phyloP scores from a whole-genome alignment of 2,329 filamentous ascomycete genomes.

The Ophiostoma quercus region DNA sequence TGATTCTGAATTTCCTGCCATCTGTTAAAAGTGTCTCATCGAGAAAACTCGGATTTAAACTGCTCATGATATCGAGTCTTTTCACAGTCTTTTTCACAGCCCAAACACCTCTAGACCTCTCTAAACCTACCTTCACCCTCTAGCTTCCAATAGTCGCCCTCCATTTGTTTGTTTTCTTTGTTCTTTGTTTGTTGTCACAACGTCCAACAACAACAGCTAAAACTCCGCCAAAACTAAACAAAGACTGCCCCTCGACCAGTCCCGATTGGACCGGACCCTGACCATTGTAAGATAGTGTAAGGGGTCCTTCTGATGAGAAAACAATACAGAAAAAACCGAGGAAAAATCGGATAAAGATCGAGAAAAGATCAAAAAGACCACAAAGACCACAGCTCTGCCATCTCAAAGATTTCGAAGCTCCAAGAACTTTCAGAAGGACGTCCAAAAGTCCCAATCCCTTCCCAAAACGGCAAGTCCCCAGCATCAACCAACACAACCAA shows the following conservation, averaged over 20 bases:
- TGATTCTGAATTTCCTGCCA: background rate
- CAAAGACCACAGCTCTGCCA: background rate
- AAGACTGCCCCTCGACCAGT: constrained; percentile 2
- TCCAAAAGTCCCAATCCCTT: constrained; percentile 1
- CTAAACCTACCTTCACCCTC: background rate
- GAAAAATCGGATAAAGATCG: background rate
- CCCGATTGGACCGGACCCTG: constrained; percentile 9
- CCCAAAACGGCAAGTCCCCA: constrained; percentile 3
- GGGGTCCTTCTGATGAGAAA: background rate
- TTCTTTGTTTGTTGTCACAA: too few relatives aligned
- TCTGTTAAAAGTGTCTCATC: background rate
- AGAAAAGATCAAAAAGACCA: background rate
- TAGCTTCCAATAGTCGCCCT: background rate
- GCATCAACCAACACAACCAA: background rate
- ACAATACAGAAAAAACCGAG: background rate
- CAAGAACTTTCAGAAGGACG: background rate
- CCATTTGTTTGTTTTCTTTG: background rate
- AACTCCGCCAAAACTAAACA: constrained; percentile 1
- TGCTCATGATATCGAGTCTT: too few relatives aligned
- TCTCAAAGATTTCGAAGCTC: background rate
- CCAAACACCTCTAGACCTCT: background rate
- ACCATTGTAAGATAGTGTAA: background rate
- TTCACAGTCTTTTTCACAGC: too few relatives aligned
- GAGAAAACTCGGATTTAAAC: too few relatives aligned
- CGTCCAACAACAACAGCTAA: constrained; percentile 11